A percentile compares a stretch with the other conserved stretches of the same genome.
These are phyloP conservation scores for Pouteria campechiana DNA, from an alignment of 179 eudicot genomes.

Conservation along the genomic window DNA sequence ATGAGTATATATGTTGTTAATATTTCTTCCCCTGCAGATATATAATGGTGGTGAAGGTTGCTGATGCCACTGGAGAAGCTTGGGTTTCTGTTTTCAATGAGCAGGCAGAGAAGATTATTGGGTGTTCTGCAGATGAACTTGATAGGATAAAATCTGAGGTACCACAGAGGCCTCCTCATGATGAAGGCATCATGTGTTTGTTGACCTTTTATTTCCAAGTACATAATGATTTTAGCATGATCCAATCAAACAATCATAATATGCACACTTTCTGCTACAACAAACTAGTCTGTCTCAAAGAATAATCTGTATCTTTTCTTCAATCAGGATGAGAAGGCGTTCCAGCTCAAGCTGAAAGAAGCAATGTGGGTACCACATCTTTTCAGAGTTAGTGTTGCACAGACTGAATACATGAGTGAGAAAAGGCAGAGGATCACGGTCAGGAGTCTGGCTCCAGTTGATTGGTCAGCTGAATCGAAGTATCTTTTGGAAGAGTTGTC, in stretches of 20 bases:
- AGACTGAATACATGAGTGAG: slow-evolving; percentile 70
- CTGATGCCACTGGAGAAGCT: slow-evolving; percentile 89
- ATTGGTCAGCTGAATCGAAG: slow-evolving; percentile 73
- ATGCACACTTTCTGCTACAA: neutral
- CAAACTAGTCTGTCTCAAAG: neutral
- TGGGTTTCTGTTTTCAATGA: slow-evolving; percentile 84
- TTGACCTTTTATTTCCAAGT: neutral
- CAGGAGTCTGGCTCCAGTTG: slow-evolving; percentile 55
- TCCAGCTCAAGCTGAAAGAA: slow-evolving; percentile 56
- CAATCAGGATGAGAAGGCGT: slow-evolving; percentile 16
- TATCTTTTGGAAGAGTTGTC: slow-evolving; percentile 57
- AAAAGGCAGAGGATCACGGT: slow-evolving; percentile 81
- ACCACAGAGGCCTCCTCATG: neutral
- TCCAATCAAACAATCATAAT: neutral
- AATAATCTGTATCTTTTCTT: too few species aligned
- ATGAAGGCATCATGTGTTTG: neutral
- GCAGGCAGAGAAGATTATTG: slow-evolving; percentile 74
- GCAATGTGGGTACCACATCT: slow-evolving; percentile 69
- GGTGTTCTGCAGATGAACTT: slow-evolving; percentile 90
- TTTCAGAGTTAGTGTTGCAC: slow-evolving; percentile 66
- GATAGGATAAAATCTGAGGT: slow-evolving; percentile 64
- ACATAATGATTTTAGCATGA: neutral
- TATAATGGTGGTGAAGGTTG: slow-evolving; percentile 54
- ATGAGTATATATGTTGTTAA: neutral
- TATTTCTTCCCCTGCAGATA: slow-evolving; percentile 32